These are phyloP conservation scores for Plicaturopsis crispa DNA, from an alignment of 768 basidiomycete species.

Conservation along the genomic window DNA sequence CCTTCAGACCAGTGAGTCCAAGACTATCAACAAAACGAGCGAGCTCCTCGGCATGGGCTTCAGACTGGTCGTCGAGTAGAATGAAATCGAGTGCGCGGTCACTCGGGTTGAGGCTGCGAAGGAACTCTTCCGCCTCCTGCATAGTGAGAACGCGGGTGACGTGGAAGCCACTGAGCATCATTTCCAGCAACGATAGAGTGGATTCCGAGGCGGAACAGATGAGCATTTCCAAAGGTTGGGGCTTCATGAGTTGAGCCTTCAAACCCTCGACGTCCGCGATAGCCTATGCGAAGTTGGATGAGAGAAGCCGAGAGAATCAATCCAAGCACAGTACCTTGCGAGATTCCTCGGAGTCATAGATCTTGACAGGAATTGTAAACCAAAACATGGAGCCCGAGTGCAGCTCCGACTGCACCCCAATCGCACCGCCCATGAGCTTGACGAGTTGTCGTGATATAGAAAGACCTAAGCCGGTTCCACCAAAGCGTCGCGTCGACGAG, in stretches of 20 bases:
- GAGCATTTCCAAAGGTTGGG: constrained; percentile 40
- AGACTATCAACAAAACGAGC: constrained; percentile 39
- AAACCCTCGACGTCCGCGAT: constrained; percentile 38
- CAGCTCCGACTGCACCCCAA: constrained; percentile 60
- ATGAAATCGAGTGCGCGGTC: constrained; percentile 48
- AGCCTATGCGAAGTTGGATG: constrained; percentile 24
- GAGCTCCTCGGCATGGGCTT: constrained; percentile 49
- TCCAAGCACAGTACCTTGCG: constrained; percentile 36
- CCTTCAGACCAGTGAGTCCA: constrained; percentile 26
- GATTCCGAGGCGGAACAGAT: constrained; percentile 53
- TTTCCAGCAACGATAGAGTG: constrained; percentile 46
- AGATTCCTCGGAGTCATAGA: constrained; percentile 48
- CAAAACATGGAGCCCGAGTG: constrained; percentile 62
- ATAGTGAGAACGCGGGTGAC: constrained; percentile 36
- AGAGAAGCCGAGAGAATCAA: not conserved
- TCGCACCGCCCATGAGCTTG: constrained; percentile 69
- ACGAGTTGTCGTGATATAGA: constrained; percentile 71
- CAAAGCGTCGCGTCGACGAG: constrained; percentile 68
- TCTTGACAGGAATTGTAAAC: constrained; percentile 65
- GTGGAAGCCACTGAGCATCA: constrained; percentile 48
- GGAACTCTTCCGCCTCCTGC: constrained; percentile 35
- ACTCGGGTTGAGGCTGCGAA: constrained; percentile 24
- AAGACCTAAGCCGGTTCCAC: constrained; percentile 70
- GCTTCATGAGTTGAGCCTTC: constrained; percentile 36
- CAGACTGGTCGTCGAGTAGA: constrained; percentile 61